Base-by-base conservation (phyloP, 257 asterid species). In the Nemophila menziesii region DNA sequence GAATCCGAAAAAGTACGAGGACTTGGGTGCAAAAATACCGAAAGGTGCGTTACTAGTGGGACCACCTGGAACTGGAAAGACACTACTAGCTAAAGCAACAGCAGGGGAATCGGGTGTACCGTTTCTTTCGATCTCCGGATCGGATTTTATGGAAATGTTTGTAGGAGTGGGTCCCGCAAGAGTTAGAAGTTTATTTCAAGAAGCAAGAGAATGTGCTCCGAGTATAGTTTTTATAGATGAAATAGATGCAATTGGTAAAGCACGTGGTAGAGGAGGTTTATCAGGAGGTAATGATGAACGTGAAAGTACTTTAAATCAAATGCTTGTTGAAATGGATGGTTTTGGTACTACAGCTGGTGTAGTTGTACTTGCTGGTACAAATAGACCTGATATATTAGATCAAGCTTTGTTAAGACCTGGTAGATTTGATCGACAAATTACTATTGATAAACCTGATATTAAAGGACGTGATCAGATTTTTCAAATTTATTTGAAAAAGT, bases 271-370 rank as follows among this genome's bases (percentile, higher is more conserved):
- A 17, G 92, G 95, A 46, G 80, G 64, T 2, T 65, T 77, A 37
- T 53, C 79, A 21, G 75, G 92, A 33, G 75, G 78, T 8, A 29
- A 70, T 39, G 73, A 69, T 48, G 93, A 83, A 61, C 80, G 95
- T 52, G 95, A 87, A 63, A 82, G 79, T 46, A 87, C 97, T 5
- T 59, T 87, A 20, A 87, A 87, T 68, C 97, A 87, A 64, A 62
- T 87, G 74, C 92, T 87, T 43, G 97, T 87, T 20, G 97, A 87
- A 67, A 74, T 87, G 93, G 97, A 82, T 59, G 97, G 97, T 16
- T 82, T 87, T 68, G 82, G 77, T 22, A 79, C 95, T 40, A 82
- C 95, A 15, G 43, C 92, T 44, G 97, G 93, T 8, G 92, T 82
- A 39, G 93, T 87, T 51, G 77, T 87, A 22, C 87, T 82, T 60